Percentiles rank a stretch among this genome's conserved stretches.
phyloP scores from a whole-genome alignment of 495 filamentous ascomycete species.

The Cudoniella acicularis region DNA sequence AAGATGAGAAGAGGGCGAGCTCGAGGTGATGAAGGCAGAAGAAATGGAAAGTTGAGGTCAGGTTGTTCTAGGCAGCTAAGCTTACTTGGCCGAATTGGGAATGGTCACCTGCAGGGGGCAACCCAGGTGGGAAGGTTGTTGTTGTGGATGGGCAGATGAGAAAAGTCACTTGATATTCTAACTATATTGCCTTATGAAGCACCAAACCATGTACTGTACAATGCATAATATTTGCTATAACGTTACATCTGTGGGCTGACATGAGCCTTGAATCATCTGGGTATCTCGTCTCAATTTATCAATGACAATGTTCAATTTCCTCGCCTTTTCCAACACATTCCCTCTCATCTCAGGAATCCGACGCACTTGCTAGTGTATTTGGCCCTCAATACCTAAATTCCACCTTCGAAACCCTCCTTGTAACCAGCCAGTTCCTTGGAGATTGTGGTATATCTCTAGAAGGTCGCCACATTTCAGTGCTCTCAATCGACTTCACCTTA shows the following conservation, averaged over 20 bases:
- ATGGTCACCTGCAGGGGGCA: no score
- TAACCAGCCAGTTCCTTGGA: slow-evolving; percentile 19
- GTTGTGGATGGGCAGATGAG: neutral
- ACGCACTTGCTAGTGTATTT: neutral
- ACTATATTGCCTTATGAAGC: neutral
- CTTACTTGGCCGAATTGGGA: no score
- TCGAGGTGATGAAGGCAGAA: neutral
- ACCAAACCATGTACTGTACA: neutral
- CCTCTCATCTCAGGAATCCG: no score
- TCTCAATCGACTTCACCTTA: slow-evolving; percentile 7
- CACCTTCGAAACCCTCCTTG: slow-evolving; percentile 8
- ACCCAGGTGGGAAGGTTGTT: no score
- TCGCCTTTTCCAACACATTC: no score
- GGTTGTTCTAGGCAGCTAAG: no score
- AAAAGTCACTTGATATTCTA: neutral
- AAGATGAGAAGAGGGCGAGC: no score
- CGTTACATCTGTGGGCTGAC: neutral
- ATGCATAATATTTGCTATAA: neutral
- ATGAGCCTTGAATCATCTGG: neutral
- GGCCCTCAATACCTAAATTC: slow-evolving; percentile 19
- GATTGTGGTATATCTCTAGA: slow-evolving; percentile 6
- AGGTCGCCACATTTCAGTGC: slow-evolving; percentile 17
- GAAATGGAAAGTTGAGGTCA: no score
- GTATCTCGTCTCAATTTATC: neutral
- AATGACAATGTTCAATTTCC: neutral